Conservation (phyloP, 139 green algal species). For the Chlamydomonas sphaeroides region DNA sequence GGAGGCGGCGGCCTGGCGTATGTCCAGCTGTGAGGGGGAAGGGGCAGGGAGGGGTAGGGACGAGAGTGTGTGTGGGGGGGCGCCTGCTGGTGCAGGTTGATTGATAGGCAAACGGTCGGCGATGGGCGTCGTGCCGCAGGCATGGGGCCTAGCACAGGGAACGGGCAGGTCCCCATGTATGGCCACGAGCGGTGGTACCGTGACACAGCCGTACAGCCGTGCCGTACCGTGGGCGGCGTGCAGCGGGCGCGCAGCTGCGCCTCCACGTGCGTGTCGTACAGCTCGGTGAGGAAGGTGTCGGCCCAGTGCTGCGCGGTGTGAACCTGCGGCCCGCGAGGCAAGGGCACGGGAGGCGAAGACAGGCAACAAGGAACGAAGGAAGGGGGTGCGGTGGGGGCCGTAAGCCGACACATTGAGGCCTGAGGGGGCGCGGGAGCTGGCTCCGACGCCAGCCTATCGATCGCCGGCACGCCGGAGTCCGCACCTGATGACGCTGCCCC, state of each 20-base stretch:
- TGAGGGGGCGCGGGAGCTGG: no score
- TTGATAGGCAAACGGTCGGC: no score
- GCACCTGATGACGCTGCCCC: neutral
- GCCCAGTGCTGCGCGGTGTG: constrained; percentile 92
- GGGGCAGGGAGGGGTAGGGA: neutral
- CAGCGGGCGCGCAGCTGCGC: constrained; percentile 87
- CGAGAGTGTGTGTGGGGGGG: neutral
- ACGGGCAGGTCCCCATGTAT: no score
- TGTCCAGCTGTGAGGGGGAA: neutral
- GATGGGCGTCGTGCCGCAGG: neutral
- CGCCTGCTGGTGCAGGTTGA: no score
- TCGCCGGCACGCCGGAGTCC: neutral
- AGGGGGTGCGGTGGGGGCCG: no score
- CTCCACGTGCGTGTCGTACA: constrained; percentile 98
- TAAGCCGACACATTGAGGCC: no score
- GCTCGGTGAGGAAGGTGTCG: constrained; percentile 97
- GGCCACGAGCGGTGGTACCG: no score
- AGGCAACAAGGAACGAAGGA: no score
- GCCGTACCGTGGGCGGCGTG: constrained; percentile 51
- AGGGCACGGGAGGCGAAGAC: no score
- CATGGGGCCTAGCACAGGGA: no score
- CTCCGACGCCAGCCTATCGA: no score
- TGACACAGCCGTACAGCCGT: neutral
- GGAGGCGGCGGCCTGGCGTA: constrained; percentile 47
- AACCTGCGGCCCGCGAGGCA: no score